Evolutionary conservation across 2,329 filamentous ascomycete genomes (phyloP), one percentile per base, ranked within the genome.

Genomic region (Neurospora sp.): DNA sequence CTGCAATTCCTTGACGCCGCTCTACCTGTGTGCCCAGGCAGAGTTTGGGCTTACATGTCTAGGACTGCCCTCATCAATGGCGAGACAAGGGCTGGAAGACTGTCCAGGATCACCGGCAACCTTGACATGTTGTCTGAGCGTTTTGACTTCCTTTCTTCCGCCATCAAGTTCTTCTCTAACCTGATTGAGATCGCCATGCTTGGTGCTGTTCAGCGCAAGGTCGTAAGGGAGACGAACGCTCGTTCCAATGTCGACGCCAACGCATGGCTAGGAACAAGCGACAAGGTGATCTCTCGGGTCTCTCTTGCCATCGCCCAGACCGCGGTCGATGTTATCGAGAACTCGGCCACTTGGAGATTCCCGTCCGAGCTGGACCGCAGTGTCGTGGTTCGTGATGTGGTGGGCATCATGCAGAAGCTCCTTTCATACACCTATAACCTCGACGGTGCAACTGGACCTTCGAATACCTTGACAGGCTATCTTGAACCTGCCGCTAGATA

Each of bases 1-100:
- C 81, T 94, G 28, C 90, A 93, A 68, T 97, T 98, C 76, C 82
- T 97, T 43, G 87, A 91, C 74, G 88, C 90, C 2, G 82, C 96
- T 19, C 80, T 96, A 36, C 84, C 86, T 75, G 91, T 86, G n/a
- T 88, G 91, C 68, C 95, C 96, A 0, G 91, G 91, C 70, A 86
- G 94, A 71, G 89, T 97, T 6, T 98, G 96, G 94, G 93, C 95
- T 3, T 92, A 95, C 78, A 86, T 99, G 75, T 88, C 90, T 3
- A 89, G 92, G 70, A 96, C 92, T 78, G 88, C 90, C 72, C 83
- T 99, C 19, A 84, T 99, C 66, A 91, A 91, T 74, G 87, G 89
- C 6, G 90, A 93, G 74, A 89, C 92, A 10, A 90, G 89, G 72
- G 89, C 89, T 15, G 92, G 93, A 11, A 89, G 91, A 71, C 85